Evolutionary conservation across 73 alveolate genomes (phyloP).

Genomic region (Paramecium bursaria): DNA sequence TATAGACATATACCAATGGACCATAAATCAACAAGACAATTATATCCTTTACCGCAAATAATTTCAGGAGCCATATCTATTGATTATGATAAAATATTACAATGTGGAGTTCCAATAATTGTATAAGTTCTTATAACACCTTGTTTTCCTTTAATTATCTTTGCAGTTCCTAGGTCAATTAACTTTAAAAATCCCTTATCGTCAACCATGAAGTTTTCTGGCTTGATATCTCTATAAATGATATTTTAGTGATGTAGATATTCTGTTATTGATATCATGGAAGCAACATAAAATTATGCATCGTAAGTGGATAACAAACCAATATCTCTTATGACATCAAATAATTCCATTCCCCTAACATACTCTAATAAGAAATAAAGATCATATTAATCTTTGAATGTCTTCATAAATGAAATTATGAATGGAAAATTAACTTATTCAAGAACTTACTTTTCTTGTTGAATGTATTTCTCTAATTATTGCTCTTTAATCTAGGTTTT

Average conservation of each 20-base stretch:
- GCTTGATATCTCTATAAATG: conserved; percentile 79
- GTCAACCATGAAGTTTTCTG: conserved; percentile 79
- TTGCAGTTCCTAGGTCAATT: conserved; percentile 79
- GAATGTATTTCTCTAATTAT: conserved; percentile 51
- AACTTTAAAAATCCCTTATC: conserved; percentile 75
- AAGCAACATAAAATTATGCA: conserved; percentile 74
- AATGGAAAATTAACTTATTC: conserved; percentile 72
- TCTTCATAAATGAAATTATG: conserved; percentile 72
- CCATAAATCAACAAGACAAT: conserved; percentile 82
- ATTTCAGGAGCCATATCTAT: conserved; percentile 78
- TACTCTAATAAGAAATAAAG: conserved; percentile 77
- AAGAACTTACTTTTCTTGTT: conserved; percentile 61
- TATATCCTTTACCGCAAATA: conserved; percentile 83
- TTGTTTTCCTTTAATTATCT: conserved; percentile 70
- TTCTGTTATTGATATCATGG: conserved; percentile 75
- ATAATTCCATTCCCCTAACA: conserved; percentile 77
- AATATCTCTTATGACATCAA: conserved; percentile 78
- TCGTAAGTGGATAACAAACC: conserved; percentile 72
- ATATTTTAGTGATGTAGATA: conserved; percentile 77
- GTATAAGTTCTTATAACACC: conserved; percentile 73
- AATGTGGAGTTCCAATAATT: conserved; percentile 78
- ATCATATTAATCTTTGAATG: conserved; percentile 73
- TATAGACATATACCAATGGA: conserved; percentile 79
- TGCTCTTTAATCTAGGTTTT: conserved; percentile 56
- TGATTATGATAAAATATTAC: not conserved